Base-by-base conservation (phyloP, 768 basidiomycete genomes). In the Agaricus sinodeliciosus region DNA sequence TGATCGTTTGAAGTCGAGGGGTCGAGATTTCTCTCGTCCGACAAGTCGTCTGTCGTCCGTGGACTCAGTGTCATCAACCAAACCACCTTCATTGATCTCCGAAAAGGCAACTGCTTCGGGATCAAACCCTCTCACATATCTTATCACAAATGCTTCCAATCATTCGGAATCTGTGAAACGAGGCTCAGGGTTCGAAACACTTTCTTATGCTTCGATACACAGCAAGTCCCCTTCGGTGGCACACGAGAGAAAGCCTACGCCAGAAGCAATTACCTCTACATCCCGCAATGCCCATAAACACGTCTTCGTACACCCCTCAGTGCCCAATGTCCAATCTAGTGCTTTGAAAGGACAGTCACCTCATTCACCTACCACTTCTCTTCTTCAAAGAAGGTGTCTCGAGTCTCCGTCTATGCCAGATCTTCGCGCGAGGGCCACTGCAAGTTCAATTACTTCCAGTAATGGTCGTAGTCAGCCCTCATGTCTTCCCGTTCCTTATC, bases 341-440 rank as follows among this genome's bases (percentile, higher is more conserved):
- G 31, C 11, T 31, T 8, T 11, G 31, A 31, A 8, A 31, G 11
- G 7, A 31, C 8, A 31, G 11, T 31, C 31, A 11, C 31, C 31
- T 31, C 31, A 7, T 31, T 31, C 31, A 31, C 31, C 31, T 31
- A 11, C 31, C 8, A 31, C 31, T 7, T 31, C 31, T 31, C 31
- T 31, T 8, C 11, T 11, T 8, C 31, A 31, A 8, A 11, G 31
- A 11, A 31, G 16, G 25, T 16, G 27, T 2, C 51, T 53, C 27
- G 36, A 15, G 27, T 53, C 51, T 6, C 44, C 51, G 11, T 53
- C 51, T 11, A 40, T 53, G 36, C 51, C 51, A n/a, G 51, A 53
- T 22, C 44, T 53, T 39, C 50, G 43, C 12, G 15, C 42, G 11
- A 31, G 18, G 12, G 25, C 18, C 9, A 31, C 27, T 18, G 9